Evolutionary conservation across 768 basidiomycete species (phyloP).

Genomic region (Lactarius psammicola): DNA sequence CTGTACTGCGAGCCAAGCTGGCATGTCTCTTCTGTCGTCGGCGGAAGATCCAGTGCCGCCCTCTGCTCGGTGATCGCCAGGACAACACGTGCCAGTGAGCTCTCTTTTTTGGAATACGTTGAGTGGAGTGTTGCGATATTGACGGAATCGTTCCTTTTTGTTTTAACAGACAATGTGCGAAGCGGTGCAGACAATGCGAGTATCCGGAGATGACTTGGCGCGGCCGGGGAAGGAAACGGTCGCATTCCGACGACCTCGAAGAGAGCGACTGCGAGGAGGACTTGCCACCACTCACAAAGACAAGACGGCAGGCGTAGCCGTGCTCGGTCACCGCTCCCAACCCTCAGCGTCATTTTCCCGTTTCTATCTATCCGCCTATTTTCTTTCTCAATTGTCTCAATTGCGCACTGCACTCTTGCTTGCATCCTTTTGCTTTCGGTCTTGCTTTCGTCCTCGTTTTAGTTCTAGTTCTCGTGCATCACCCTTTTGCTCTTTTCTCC

Average conservation of each 20-base stretch:
- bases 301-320: not conserved
- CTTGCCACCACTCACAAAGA: not conserved
- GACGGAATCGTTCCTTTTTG: not conserved
- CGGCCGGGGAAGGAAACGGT: conserved; percentile 20
- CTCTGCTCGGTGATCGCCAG: conserved; percentile 10
- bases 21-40: conserved; percentile 26
- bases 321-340: too few relatives aligned
- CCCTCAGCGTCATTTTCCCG: not conserved
- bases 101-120: not conserved
- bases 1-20: conserved; percentile 23
- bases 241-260: not conserved
- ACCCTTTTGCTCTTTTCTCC: not conserved
- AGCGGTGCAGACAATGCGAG: conserved; percentile 20
- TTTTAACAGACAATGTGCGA: conserved; percentile 23
- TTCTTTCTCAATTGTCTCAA: not conserved
- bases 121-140: conserved; percentile 1
- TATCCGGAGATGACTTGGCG: conserved; percentile 27
- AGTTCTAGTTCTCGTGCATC: not conserved
- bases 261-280: conserved; percentile 21
- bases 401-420: not conserved
- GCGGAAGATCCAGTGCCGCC: conserved; percentile 27
- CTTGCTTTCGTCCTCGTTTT: not conserved
- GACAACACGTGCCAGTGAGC: conserved; percentile 21
- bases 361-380: not conserved
- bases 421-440: not conserved